These are phyloP conservation scores for Astragalus membranaceus DNA, from an alignment of 306 rosid species.

Conservation along the genomic window DNA sequence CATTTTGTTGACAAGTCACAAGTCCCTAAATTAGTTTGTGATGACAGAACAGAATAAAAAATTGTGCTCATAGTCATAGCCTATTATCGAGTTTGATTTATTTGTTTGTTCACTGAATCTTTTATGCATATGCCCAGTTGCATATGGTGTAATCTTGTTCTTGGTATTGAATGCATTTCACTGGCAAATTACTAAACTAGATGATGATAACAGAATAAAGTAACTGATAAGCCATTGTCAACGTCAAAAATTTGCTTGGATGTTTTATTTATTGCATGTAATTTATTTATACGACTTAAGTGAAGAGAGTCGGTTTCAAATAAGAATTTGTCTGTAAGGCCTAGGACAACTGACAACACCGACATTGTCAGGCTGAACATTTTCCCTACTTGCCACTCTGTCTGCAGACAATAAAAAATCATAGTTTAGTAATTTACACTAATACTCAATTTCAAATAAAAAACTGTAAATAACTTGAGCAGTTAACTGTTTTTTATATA, in stretches of 20 bases:
- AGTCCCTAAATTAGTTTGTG: background rate
- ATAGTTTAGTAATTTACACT: background rate
- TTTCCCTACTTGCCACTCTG: no score
- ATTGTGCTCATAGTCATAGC: background rate
- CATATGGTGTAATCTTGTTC: constrained; percentile 4
- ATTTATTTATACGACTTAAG: no score
- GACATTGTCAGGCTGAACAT: no score
- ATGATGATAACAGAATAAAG: background rate
- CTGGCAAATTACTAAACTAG: background rate
- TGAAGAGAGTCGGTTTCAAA: background rate
- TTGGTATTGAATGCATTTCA: background rate
- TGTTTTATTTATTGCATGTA: background rate
- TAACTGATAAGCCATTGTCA: background rate
- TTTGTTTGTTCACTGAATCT: background rate
- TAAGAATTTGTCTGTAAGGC: no score
- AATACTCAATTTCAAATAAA: background rate
- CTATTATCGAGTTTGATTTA: background rate
- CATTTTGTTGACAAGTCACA: background rate
- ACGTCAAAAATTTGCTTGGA: background rate
- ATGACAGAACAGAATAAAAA: constrained; percentile 5
- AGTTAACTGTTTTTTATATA: background rate
- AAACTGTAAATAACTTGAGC: background rate
- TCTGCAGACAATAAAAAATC: background rate
- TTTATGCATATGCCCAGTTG: background rate
- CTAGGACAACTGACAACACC: no score